Evolutionary conservation across 768 basidiomycete species (phyloP).

Genomic region (Leccinum variicolor): DNA sequence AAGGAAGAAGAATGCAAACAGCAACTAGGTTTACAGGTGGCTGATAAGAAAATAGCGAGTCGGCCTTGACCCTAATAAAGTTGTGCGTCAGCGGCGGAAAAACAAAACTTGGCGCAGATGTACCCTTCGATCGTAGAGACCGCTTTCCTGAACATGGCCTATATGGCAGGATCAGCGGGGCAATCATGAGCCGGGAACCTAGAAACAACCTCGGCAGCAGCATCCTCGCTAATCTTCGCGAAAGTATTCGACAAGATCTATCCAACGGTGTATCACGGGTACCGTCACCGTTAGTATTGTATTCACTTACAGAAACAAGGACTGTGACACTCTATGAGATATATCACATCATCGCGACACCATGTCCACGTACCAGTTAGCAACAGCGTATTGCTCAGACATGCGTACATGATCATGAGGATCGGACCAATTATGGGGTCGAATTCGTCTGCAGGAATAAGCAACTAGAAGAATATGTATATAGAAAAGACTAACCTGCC

Average conservation of each 20-base stretch:
- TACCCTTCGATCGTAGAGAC: slow-evolving; percentile 95
- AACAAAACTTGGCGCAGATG: slow-evolving; percentile 6
- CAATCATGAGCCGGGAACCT: not conserved
- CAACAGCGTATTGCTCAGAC: slow-evolving; percentile 87
- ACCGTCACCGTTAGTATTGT: not conserved
- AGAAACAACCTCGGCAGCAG: slow-evolving; percentile 73
- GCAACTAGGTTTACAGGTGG: slow-evolving; percentile 91
- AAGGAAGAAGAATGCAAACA: slow-evolving; percentile 80
- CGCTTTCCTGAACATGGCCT: slow-evolving; percentile 95
- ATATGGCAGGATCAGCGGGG: not conserved
- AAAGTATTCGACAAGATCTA: slow-evolving; percentile 96
- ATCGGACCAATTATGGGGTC: slow-evolving; percentile 87
- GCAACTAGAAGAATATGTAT: not conserved
- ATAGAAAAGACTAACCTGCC: slow-evolving; percentile 53
- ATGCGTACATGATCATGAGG: slow-evolving; percentile 89
- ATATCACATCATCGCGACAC: not conserved
- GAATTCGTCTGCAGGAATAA: slow-evolving; percentile 53
- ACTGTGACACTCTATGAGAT: slow-evolving; percentile 40
- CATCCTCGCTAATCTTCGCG: slow-evolving; percentile 89
- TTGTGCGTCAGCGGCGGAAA: slow-evolving; percentile 11
- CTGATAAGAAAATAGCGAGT: slow-evolving; percentile 91
- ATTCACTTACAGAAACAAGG: slow-evolving; percentile 65
- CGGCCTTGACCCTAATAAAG: slow-evolving; percentile 70
- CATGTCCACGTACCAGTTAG: slow-evolving; percentile 64
- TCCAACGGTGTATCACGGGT: slow-evolving; percentile 15